Percentiles rank a stretch among this genome's conserved stretches.
phyloP scores from a whole-genome alignment of 2,329 filamentous ascomycete genomes.

The Trichoderma sp. region DNA sequence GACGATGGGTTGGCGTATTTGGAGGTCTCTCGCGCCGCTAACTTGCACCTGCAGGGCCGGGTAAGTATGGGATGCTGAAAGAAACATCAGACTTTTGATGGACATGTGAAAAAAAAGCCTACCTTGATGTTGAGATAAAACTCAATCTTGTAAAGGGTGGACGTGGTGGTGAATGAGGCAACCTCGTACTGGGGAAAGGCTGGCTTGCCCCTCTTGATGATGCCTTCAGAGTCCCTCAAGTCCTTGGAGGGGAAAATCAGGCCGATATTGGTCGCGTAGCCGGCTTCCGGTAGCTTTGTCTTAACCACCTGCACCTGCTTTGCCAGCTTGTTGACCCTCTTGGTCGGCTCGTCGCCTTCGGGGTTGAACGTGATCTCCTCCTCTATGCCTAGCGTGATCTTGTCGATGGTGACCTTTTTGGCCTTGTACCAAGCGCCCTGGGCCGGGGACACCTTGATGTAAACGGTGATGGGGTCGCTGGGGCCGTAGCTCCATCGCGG shows the following conservation, averaged over 20 bases:
- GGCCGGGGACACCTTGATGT: constrained; percentile 91
- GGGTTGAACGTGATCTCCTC: constrained; percentile 99
- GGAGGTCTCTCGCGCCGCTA: constrained; percentile 84
- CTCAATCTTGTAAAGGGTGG: constrained; percentile 95
- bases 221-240: constrained; percentile 80
- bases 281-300: constrained; percentile 83
- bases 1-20: constrained; percentile 87
- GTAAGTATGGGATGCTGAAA: constrained; percentile 27
- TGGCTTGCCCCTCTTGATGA: constrained; percentile 80
- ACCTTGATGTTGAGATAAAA: constrained; percentile 96
- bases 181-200: constrained; percentile 89
- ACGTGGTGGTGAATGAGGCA: constrained; percentile 88
- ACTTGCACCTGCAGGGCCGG: constrained; percentile 70
- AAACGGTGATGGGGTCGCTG: constrained; percentile 91
- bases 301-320: constrained; percentile 82
- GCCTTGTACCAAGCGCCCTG: constrained; percentile 89
- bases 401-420: constrained; percentile 87
- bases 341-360: constrained; percentile 90
- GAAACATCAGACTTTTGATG: background rate
- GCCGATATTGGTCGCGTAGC: constrained; percentile 90
- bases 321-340: constrained; percentile 83
- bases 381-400: constrained; percentile 90
- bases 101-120: constrained; percentile 31
- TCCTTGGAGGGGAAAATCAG: constrained; percentile 91
- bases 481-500: constrained; percentile 97